A percentile compares a stretch with the other conserved stretches of the same genome.
These are phyloP conservation scores for Taiozyma sp. DNA, from an alignment of 1,139 yeast genomes.

Conservation along the genomic window DNA sequence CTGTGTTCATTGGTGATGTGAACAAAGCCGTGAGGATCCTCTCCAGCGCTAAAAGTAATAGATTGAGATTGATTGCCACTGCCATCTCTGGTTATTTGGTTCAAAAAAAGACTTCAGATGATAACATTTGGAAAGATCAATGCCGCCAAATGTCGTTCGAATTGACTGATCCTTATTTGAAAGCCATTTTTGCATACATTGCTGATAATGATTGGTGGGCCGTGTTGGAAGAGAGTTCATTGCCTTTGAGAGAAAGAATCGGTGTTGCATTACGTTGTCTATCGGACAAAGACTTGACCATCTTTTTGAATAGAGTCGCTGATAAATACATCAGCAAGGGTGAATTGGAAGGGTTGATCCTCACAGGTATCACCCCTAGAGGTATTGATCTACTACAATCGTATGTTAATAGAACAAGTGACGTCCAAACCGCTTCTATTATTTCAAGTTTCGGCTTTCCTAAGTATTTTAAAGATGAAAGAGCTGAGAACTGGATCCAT, in stretches of 20 bases:
- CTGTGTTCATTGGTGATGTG: conserved; percentile 89
- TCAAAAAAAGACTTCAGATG: conserved; percentile 51
- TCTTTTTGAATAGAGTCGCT: conserved; percentile 64
- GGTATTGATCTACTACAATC: conserved; percentile 81
- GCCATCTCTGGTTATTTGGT: conserved; percentile 93
- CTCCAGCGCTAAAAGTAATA: conserved; percentile 36
- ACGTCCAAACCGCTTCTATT: conserved; percentile 88
- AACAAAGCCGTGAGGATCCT: conserved; percentile 72
- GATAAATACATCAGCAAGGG: conserved; percentile 71
- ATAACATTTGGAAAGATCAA: conserved; percentile 90
- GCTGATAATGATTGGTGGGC: conserved; percentile 98
- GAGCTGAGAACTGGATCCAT: conserved; percentile 75
- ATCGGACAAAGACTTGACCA: conserved; percentile 67
- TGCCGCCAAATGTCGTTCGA: conserved; percentile 86
- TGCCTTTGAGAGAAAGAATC: conserved; percentile 81
- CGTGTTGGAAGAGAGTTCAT: conserved; percentile 81
- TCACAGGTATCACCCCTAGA: conserved; percentile 84
- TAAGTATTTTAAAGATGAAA: conserved; percentile 62
- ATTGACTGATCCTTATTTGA: conserved; percentile 78
- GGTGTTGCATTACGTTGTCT: conserved; percentile 88
- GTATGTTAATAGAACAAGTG: conserved; percentile 85
- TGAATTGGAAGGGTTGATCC: conserved; percentile 81
- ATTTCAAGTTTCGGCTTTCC: conserved; percentile 81
- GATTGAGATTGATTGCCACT: conserved; percentile 76
- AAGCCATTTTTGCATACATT: conserved; percentile 90